Conservation (phyloP, 805 yeast species). For the Candida insectorum region DNA sequence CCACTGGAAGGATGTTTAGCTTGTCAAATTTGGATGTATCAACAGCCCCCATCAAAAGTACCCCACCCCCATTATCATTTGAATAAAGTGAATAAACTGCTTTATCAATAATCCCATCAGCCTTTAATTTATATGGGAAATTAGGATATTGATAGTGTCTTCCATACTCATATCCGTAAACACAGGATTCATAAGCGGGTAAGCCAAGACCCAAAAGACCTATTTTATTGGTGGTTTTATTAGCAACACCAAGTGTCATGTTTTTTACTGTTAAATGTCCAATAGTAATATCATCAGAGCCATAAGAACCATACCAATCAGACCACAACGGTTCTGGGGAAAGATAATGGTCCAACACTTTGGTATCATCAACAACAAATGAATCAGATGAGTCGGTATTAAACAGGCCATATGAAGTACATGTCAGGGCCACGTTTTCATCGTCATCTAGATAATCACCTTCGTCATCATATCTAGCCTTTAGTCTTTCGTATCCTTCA, state of each 20-base stretch:
- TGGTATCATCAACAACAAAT: constrained; percentile 7
- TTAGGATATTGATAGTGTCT: constrained; percentile 23
- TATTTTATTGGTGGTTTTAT: constrained; percentile 1
- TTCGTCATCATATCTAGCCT: no score
- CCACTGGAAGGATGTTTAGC: no score
- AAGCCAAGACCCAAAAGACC: constrained; percentile 20
- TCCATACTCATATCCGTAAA: no score
- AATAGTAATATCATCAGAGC: constrained; percentile 17
- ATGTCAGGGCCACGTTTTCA: background rate
- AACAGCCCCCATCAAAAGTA: constrained; percentile 38
- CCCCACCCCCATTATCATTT: constrained; percentile 24
- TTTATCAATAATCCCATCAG: constrained; percentile 31
- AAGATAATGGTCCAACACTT: no score
- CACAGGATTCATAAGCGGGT: constrained; percentile 8
- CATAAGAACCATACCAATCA: constrained; percentile 42
- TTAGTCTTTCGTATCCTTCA: no score
- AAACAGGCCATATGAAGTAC: background rate
- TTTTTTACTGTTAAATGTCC: constrained; percentile 8
- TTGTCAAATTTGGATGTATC: no score
- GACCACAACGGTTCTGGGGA: no score
- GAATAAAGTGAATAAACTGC: constrained; percentile 36
- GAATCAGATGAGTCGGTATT: no score
- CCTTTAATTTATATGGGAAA: constrained; percentile 30
- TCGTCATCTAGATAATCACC: no score
- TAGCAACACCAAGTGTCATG: constrained; percentile 16